Base-by-base conservation (phyloP, 2,329 filamentous ascomycete genomes). In the Xylaria digitata region DNA sequence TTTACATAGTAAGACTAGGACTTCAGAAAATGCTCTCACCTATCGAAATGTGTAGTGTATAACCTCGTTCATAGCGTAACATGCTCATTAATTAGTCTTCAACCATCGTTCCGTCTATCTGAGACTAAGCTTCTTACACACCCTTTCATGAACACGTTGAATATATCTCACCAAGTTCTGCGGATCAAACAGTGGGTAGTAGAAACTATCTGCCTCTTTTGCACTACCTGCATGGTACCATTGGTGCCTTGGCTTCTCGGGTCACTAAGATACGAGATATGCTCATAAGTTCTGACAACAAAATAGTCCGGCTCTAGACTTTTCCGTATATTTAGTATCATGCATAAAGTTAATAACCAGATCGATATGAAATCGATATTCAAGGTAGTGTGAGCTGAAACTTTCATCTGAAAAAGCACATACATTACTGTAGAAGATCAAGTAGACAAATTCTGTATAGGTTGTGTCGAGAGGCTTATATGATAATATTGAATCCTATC, bases 151-250 rank as follows among this genome's bases (percentile, higher is more conserved):
- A 52, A 19, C 34, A 46, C 56, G 34, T 40, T 37, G 46, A 56
- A 3, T 59, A 40, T 52, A 32, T 61, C 50, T 40, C 32, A 42
- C 30, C 37, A 56, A 37, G 55, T 15, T 54, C 46, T 52, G 67
- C 43, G 67, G 57, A 68, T 68, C 65, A 67, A 61, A 65, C 63
- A 43, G 43, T 45, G 53, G 50, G 34, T 43, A 56, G 50, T 46
- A 48, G 45, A 23, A 40, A 26, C 32, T 17, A 15, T 58, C 32
- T 49, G 11, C 53, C 34, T 15, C 15, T 17, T 55, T 21, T 26
- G 19, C 53, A 40, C 9, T 37, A 13, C 2, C 32, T 21, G 30
- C 32, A 13, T 23, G 19, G 23, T 13, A 40, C 11, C 19, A 13
- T 54, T 54, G 34, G 26, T 55, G 34, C 37, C 21, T 30, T 43